Conservation (phyloP, 768 basidiomycete species). For the Tremella yokohamensis region DNA sequence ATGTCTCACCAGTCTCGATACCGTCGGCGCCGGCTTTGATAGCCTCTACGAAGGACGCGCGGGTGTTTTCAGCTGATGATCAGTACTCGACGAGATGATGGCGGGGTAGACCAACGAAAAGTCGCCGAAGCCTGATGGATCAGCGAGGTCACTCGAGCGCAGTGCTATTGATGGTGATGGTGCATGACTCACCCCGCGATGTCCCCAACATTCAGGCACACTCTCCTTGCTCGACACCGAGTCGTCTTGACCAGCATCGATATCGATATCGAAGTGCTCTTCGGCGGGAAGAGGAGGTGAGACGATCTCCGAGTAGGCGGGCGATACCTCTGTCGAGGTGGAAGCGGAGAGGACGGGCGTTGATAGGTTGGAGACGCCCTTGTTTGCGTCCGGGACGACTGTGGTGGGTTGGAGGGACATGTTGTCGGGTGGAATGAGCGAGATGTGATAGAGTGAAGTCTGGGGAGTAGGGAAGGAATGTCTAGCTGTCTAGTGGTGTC, state of each 20-base stretch:
- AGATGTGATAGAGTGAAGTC: too few relatives aligned
- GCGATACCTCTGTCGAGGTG: constrained; percentile 7
- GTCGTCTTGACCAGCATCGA: constrained; percentile 2
- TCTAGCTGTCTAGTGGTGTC: too few relatives aligned
- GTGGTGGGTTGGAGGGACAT: too few relatives aligned
- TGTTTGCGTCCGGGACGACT: background rate
- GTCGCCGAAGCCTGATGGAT: constrained; percentile 68
- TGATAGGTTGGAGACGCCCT: background rate
- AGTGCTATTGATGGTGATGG: background rate
- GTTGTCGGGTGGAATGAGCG: too few relatives aligned
- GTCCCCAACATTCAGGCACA: constrained; percentile 73
- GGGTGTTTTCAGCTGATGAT: constrained; percentile 70
- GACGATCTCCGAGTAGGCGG: constrained; percentile 9
- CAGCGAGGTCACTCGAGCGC: constrained; percentile 4
- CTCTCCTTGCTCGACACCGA: constrained; percentile 9
- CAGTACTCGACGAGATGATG: background rate
- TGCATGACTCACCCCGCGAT: constrained; percentile 59
- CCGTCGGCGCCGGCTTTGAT: constrained; percentile 92
- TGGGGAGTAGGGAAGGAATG: too few relatives aligned
- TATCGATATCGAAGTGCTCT: background rate
- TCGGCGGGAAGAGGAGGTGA: background rate
- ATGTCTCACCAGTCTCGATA: constrained; percentile 80
- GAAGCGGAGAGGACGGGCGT: constrained; percentile 11
- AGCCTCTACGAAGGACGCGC: constrained; percentile 90
- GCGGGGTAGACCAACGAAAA: constrained; percentile 35